Evolutionary conservation across 1,284 basidiomycete genomes (phyloP).

Genomic region (Fomitopsis pinicola): DNA sequence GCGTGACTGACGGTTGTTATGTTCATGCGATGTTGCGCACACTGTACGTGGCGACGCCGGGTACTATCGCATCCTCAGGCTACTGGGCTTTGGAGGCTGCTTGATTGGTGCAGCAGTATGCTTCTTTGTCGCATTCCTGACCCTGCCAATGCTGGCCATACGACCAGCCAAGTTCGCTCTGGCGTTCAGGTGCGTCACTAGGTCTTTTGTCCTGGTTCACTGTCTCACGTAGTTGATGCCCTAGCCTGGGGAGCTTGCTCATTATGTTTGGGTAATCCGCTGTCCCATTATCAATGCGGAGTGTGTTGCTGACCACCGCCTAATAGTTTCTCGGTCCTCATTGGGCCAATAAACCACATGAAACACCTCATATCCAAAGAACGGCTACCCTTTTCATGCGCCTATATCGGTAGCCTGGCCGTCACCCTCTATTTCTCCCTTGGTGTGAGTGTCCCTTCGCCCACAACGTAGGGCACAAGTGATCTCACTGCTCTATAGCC

Average conservation of each 20-base stretch:
- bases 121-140: slow-evolving; percentile 94
- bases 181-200: slow-evolving; percentile 65
- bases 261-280: slow-evolving; percentile 82
- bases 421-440: slow-evolving; percentile 89
- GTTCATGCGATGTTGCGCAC: neutral
- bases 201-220: neutral
- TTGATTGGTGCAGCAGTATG: slow-evolving; percentile 88
- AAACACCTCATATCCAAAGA: slow-evolving; percentile 86
- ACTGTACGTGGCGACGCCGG: neutral
- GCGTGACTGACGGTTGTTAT: neutral
- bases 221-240: neutral
- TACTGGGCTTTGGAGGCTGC: slow-evolving; percentile 93
- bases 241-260: slow-evolving; percentile 74
- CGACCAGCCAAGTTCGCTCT: slow-evolving; percentile 88
- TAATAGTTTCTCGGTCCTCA: slow-evolving; percentile 75
- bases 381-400: slow-evolving; percentile 81
- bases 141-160: slow-evolving; percentile 78
- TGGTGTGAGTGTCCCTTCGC: slow-evolving; percentile 49
- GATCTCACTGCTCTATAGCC: slow-evolving; percentile 37
- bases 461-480: neutral
- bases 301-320: neutral
- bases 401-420: slow-evolving; percentile 79
- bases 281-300: slow-evolving; percentile 12
- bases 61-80: slow-evolving; percentile 35
- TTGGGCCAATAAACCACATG: slow-evolving; percentile 82